These are phyloP conservation scores for Colletotrichum tabaci DNA, from an alignment of 2,329 filamentous ascomycete genomes.

Conservation along the genomic window DNA sequence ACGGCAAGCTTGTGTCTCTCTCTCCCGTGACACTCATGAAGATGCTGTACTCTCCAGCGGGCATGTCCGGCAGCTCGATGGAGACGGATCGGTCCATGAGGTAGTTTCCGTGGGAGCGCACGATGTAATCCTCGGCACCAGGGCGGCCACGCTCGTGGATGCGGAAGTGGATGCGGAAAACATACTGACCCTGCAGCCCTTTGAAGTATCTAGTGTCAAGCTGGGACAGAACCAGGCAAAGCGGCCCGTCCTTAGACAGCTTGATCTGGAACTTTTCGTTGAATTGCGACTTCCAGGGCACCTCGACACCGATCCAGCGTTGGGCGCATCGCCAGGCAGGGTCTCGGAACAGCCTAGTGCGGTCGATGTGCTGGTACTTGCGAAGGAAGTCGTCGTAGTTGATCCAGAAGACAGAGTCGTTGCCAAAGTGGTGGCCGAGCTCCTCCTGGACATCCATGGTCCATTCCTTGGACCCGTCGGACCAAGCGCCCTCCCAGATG, in stretches of 20 bases:
- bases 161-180: constrained; percentile 65
- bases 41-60: constrained; percentile 70
- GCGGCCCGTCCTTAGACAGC: constrained; percentile 68
- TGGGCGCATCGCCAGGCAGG: constrained; percentile 71
- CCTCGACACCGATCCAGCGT: constrained; percentile 73
- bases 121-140: constrained; percentile 71
- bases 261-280: constrained; percentile 74
- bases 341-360: constrained; percentile 73
- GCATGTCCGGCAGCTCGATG: constrained; percentile 69
- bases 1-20: constrained; percentile 58
- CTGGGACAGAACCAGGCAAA: constrained; percentile 74
- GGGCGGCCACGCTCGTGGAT: constrained; percentile 65
- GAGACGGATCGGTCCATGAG: constrained; percentile 72
- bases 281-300: constrained; percentile 74
- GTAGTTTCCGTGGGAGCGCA: constrained; percentile 72
- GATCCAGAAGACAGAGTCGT: constrained; percentile 76
- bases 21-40: constrained; percentile 70
- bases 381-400: constrained; percentile 73
- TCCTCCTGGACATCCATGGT: constrained; percentile 71
- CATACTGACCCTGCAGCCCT: constrained; percentile 73
- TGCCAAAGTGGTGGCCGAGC: constrained; percentile 72
- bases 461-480: constrained; percentile 74
- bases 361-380: constrained; percentile 74
- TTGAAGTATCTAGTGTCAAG: constrained; percentile 75
- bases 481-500: constrained; percentile 73